A percentile compares a stretch with the other conserved stretches of the same genome.
Conservation (phyloP, 805 yeast genomes). For the Candida gorgasii region DNA sequence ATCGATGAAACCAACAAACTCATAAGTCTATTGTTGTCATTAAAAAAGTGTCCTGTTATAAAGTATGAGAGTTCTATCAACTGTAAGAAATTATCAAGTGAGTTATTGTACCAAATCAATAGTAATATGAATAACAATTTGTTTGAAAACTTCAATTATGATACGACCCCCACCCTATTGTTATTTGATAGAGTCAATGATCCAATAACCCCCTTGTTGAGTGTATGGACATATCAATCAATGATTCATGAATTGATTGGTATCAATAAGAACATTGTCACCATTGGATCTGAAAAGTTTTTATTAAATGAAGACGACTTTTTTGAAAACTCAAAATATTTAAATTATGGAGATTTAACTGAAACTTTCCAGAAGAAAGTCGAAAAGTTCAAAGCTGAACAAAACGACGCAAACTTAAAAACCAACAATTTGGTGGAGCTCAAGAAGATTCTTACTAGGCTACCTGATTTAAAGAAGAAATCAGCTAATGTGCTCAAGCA, state of each 20-base stretch:
- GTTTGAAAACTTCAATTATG: constrained; percentile 67
- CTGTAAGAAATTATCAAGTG: constrained; percentile 63
- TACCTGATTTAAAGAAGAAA: constrained; percentile 89
- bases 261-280: constrained; percentile 77
- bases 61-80: constrained; percentile 78
- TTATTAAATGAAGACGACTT: constrained; percentile 72
- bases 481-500: constrained; percentile 90
- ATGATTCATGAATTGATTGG: constrained; percentile 95
- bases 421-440: constrained; percentile 75
- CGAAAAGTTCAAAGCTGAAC: constrained; percentile 73
- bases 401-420: constrained; percentile 75
- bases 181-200: constrained; percentile 84
- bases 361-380: constrained; percentile 85
- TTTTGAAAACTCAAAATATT: constrained; percentile 75
- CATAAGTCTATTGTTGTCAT: constrained; percentile 61
- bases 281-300: constrained; percentile 49
- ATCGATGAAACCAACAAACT: constrained; percentile 42
- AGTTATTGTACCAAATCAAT: constrained; percentile 56
- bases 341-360: constrained; percentile 93
- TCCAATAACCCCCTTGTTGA: constrained; percentile 87
- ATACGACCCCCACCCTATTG: constrained; percentile 71
- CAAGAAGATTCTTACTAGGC: constrained; percentile 86
- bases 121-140: constrained; percentile 56
- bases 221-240: constrained; percentile 98
- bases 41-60: constrained; percentile 76